Conservation (phyloP, 495 filamentous ascomycete genomes). For the Sphaerosporella brunnea region DNA sequence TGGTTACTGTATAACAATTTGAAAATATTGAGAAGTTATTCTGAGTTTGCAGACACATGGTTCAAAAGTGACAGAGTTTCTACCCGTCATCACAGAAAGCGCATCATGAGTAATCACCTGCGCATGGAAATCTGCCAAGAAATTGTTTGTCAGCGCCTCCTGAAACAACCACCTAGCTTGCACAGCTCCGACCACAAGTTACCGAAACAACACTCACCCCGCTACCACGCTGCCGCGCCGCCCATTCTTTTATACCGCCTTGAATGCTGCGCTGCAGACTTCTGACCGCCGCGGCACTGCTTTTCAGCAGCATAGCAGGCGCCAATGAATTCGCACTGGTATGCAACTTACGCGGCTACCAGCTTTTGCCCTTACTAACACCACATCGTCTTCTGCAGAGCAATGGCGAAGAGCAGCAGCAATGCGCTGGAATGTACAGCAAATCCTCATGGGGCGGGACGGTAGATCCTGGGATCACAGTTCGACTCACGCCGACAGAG, state of each 20-base stretch:
- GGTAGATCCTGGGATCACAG: slow-evolving; percentile 71
- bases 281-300: not conserved
- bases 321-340: not conserved
- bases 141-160: too few relatives aligned
- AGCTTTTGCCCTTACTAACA: not conserved
- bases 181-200: too few relatives aligned
- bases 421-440: slow-evolving; percentile 97
- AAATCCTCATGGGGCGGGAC: slow-evolving; percentile 74
- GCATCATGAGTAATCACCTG: too few relatives aligned
- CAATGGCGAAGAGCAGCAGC: slow-evolving; percentile 47
- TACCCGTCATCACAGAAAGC: too few relatives aligned
- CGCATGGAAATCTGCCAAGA: too few relatives aligned
- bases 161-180: too few relatives aligned
- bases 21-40: too few relatives aligned
- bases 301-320: not conserved
- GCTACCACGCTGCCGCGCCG: too few relatives aligned
- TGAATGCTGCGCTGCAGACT: not conserved
- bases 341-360: not conserved
- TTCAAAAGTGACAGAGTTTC: too few relatives aligned
- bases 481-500: slow-evolving; percentile 51
- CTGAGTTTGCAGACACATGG: too few relatives aligned
- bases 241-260: not conserved
- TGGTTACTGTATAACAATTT: too few relatives aligned
- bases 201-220: not conserved
- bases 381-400: not conserved